Base-by-base conservation (phyloP, 2,329 filamentous ascomycete species). In the Didymella pinodella region DNA sequence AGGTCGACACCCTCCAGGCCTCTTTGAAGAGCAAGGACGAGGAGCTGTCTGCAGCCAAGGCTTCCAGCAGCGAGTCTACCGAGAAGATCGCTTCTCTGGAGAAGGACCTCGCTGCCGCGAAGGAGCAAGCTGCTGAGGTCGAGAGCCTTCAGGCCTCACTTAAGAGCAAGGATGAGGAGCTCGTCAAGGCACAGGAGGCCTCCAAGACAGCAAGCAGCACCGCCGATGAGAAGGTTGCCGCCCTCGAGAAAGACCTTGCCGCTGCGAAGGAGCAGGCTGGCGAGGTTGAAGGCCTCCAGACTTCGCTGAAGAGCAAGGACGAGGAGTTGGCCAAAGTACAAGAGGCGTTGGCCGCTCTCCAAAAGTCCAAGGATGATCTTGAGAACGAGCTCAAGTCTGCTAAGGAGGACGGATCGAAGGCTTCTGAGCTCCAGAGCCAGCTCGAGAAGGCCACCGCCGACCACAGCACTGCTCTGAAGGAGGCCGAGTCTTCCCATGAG, bases 11-110 rank as follows among this genome's bases (percentile, higher is more conserved):
- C 20, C 45, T 48, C 31, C 28, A 48, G 11, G 38, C 49, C 26
- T 52, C 40, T 1, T 31, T 52, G 7, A 52, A 52, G 40, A 47
- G 41, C 41, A 56, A 60, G 34, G 52, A 55, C n/a, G 47, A 44
- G 7, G 59, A 67, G 29, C 55, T 62, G 4, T 48, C 59, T 25
- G 54, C 62, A 28, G 67, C 66, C 14, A 68, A 68, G 48, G 63
- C 62, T 32, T 66, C 68, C 10, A 58, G 59, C 48, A 62, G 63
- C 18, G 63, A 64, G 22, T 58, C 68, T 32, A 61, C 52, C 28
- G 58, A 65, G 22, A 73, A 75, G 61, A 61, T 71, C 12, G 61
- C 63, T 48, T 63, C 72, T 22, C 57, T 76, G 18, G 66, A 74
- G 45, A 54, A 54, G 28, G 52, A 56, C 7, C 36, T 56, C 20